Evolutionary conservation across 768 basidiomycete species (phyloP).

Genomic region (Obba rivulosa): DNA sequence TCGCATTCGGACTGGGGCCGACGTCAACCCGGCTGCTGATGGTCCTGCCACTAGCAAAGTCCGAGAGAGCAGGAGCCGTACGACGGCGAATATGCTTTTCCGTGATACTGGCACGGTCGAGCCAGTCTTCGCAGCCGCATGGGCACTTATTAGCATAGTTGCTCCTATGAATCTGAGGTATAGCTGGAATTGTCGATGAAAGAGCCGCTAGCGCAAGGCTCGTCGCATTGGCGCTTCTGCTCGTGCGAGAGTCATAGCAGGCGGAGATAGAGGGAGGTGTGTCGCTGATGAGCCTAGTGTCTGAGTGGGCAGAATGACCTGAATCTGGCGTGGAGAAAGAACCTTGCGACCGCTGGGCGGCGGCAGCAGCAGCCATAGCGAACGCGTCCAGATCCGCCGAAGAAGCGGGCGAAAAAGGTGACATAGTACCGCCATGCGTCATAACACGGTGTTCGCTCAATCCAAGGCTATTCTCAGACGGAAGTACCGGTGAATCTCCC

Average conservation of each 20-base stretch:
- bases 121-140: no score
- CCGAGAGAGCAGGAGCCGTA: conserved; percentile 6
- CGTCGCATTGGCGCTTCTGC: background rate
- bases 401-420: background rate
- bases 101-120: background rate
- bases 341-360: conserved; percentile 7
- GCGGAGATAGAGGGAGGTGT: background rate
- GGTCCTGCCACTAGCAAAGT: background rate
- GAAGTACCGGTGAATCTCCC: conserved; percentile 19
- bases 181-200: background rate
- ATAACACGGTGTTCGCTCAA: background rate
- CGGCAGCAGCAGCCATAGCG: conserved; percentile 14
- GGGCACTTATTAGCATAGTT: no score
- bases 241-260: background rate
- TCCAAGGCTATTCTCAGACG: conserved; percentile 7
- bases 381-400: conserved; percentile 21
- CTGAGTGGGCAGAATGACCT: conserved; percentile 4
- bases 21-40: conserved; percentile 14
- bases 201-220: no score
- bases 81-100: background rate
- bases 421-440: background rate
- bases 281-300: no score
- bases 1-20: background rate
- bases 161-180: background rate
- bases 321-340: conserved; percentile 17